A percentile compares a stretch with the other conserved stretches of the same genome.
phyloP scores from a whole-genome alignment of 2,329 filamentous ascomycete species.

The Keithomyces neogunnii region DNA sequence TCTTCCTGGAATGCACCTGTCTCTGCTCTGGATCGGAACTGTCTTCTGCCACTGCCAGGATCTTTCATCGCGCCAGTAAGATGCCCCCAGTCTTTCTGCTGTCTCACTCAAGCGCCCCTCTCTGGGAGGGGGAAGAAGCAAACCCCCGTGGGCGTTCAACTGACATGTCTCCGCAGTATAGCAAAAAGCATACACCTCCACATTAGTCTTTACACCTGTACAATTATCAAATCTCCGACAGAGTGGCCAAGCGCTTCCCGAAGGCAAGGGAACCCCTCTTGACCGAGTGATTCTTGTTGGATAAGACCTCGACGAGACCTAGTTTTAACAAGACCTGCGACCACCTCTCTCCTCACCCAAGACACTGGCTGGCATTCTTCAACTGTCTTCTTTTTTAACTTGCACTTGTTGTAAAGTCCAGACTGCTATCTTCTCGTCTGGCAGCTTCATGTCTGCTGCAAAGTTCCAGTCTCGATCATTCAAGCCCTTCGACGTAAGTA shows the following conservation, averaged over 20 bases:
- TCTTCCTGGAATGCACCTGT: slow-evolving; percentile 30
- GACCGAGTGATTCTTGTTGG: slow-evolving; percentile 18
- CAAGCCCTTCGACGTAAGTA: slow-evolving; percentile 53
- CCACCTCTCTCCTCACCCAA: slow-evolving; percentile 24
- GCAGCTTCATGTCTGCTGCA: slow-evolving; percentile 49
- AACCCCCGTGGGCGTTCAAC: slow-evolving; percentile 18
- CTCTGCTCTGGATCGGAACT: slow-evolving; percentile 27
- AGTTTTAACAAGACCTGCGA: slow-evolving; percentile 23
- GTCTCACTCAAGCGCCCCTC: slow-evolving; percentile 27
- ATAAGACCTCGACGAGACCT: slow-evolving; percentile 31
- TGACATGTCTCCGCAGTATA: slow-evolving; percentile 21
- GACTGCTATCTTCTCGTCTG: slow-evolving; percentile 18
- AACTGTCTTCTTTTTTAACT: slow-evolving; percentile 16
- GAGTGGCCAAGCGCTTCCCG: slow-evolving; percentile 19
- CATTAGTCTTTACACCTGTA: slow-evolving; percentile 20
- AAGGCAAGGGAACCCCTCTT: slow-evolving; percentile 21
- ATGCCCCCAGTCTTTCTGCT: slow-evolving; percentile 19
- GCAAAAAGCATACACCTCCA: slow-evolving; percentile 21
- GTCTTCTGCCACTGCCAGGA: slow-evolving; percentile 23
- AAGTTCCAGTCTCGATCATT: slow-evolving; percentile 48
- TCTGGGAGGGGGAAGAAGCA: slow-evolving; percentile 21
- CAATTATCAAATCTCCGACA: slow-evolving; percentile 31
- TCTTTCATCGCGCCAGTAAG: slow-evolving; percentile 25
- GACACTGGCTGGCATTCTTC: slow-evolving; percentile 30
- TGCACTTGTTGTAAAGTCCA: slow-evolving; percentile 22